Evolutionary conservation across 1,139 yeast species (phyloP), one percentile per base, ranked within the genome.

Genomic region (Pichia inconspicua): DNA sequence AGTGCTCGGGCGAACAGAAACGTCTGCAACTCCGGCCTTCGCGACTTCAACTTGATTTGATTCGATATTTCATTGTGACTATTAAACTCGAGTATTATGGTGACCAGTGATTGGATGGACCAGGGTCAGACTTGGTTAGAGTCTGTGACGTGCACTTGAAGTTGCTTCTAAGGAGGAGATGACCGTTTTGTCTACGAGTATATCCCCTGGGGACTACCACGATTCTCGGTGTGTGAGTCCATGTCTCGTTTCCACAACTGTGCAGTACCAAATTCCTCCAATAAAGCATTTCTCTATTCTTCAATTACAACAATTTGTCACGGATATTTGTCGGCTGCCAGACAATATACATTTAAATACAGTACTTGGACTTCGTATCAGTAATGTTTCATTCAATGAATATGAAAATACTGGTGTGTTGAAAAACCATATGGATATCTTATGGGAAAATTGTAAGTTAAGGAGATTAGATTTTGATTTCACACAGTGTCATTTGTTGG

Each of bases 381-480:
- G 51, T 5, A 50, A 50, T 19, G 27, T 25, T 25, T 48, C 53
- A 1, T 36, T 50, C 4, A 14, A 17, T 15, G 42, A 46, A 30
- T 50, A 50, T 39, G 34, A 36, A n/a, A 37, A 28, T 14, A 39
- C 46, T 2, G 31, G 19, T 6, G 10, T 25, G 3, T 25, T 50
- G 4, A 43, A 42, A 19, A 41, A 48, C 3, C 49, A 50, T 31
- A 9, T 50, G 5, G 51, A 50, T 35, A 50, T 50, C 4, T 25
- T 50, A n/a, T 45, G 46, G 44, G 48, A 43, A 3, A 50, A 50
- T 32, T 43, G 44, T 25, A 48, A 46, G 37, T 35, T 49, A 5
- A 17, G 44, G 22, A 48, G 53, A n/a, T 19, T 53, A 3, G 47
- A 53, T 44, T 42, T 53, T 15, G 54, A 53, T 38, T 53, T 53